These are phyloP conservation scores for Astragalus glycyphyllos DNA, from an alignment of 306 rosid species.

Conservation along the genomic window DNA sequence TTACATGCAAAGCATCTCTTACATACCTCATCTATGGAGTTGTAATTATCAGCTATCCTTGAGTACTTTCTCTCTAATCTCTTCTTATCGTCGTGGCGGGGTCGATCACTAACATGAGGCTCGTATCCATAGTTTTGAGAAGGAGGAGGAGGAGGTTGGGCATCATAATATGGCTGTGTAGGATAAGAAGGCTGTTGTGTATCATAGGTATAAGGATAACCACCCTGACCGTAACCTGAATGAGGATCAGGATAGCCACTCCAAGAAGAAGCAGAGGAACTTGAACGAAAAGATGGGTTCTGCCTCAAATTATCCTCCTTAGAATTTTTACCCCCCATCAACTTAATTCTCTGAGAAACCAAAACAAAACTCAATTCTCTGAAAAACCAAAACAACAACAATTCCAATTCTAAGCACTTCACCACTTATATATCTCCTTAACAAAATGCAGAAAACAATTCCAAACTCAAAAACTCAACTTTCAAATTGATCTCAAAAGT, in stretches of 20 bases:
- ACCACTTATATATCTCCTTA: slow-evolving; percentile 36
- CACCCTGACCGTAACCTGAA: slow-evolving; percentile 54
- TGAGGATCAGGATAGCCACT: slow-evolving; percentile 49
- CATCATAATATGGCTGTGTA: slow-evolving; percentile 47
- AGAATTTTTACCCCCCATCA: slow-evolving; percentile 82
- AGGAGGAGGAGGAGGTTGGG: slow-evolving; percentile 50
- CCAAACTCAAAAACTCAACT: slow-evolving; percentile 11
- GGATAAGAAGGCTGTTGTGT: slow-evolving; percentile 56
- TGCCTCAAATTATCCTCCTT: slow-evolving; percentile 54
- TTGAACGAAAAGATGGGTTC: slow-evolving; percentile 55
- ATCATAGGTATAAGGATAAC: slow-evolving; percentile 48
- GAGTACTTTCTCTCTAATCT: slow-evolving; percentile 78
- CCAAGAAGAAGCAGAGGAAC: slow-evolving; percentile 48
- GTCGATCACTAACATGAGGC: slow-evolving; percentile 38
- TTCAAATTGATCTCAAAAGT: slow-evolving; percentile 21
- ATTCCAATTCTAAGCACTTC: not conserved
- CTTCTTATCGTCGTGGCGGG: slow-evolving; percentile 36
- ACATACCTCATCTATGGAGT: slow-evolving; percentile 88
- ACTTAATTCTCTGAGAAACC: slow-evolving; percentile 49
- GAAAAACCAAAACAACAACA: slow-evolving; percentile 8
- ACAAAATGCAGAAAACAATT: slow-evolving; percentile 41
- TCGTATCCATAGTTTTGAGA: slow-evolving; percentile 48
- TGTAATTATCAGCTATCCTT: slow-evolving; percentile 77
- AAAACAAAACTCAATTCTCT: not conserved
- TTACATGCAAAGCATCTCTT: slow-evolving; percentile 36